Conservation (phyloP, 2,329 filamentous ascomycete genomes). For the Colletotrichum echinochloae region DNA sequence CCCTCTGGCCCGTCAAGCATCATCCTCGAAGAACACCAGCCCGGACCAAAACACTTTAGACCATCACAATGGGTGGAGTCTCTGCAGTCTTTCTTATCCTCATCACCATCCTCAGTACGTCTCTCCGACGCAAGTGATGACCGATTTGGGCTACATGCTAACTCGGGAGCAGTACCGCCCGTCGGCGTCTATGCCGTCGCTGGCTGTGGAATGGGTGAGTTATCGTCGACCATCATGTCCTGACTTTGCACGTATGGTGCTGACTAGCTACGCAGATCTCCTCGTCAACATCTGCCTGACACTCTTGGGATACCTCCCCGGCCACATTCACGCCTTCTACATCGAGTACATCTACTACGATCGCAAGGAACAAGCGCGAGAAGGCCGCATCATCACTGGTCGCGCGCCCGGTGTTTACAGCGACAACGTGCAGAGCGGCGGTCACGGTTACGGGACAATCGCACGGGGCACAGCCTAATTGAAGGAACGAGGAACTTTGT, state of each 20-base stretch:
- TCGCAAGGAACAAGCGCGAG: constrained; percentile 71
- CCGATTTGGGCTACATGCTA: constrained; percentile 32
- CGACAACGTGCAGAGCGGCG: constrained; percentile 77
- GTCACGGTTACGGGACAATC: constrained; percentile 69
- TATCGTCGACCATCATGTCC: too few relatives aligned
- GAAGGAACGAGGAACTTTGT: neutral
- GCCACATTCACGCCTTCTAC: constrained; percentile 85
- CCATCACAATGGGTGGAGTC: constrained; percentile 60
- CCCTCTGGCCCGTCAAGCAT: constrained; percentile 22
- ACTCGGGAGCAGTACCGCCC: constrained; percentile 68
- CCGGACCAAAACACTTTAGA: constrained; percentile 26
- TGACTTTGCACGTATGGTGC: neutral
- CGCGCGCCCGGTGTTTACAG: constrained; percentile 79
- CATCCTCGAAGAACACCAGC: constrained; percentile 20
- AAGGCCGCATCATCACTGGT: constrained; percentile 65
- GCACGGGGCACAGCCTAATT: constrained; percentile 28
- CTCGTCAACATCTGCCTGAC: constrained; percentile 77
- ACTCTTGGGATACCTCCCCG: constrained; percentile 78
- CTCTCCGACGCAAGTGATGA: neutral
- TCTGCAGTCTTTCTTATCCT: constrained; percentile 63
- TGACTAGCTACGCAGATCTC: constrained; percentile 57
- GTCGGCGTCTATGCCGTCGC: constrained; percentile 73
- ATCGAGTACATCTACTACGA: constrained; percentile 86
- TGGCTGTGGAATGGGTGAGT: constrained; percentile 69
- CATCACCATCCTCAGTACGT: constrained; percentile 65